These are phyloP conservation scores for Byssoonygena ceratinophila DNA, from an alignment of 2,329 filamentous ascomycete species.

Conservation along the genomic window DNA sequence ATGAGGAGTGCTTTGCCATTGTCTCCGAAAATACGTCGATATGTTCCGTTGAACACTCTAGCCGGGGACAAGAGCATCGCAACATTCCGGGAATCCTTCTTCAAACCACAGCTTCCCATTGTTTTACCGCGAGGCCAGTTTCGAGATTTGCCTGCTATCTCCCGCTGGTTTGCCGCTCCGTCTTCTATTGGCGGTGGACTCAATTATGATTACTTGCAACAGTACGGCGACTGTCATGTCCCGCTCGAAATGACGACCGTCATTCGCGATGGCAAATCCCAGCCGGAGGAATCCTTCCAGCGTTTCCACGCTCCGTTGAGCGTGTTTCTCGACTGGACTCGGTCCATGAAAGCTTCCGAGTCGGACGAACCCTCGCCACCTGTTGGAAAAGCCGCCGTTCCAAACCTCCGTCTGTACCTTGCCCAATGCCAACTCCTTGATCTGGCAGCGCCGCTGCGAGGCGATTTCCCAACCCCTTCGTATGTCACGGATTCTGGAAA, in stretches of 20 bases:
- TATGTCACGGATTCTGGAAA: constrained; percentile 54
- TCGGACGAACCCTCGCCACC: constrained; percentile 5
- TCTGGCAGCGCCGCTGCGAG: constrained; percentile 52
- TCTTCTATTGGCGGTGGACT: constrained; percentile 26
- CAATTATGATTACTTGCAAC: constrained; percentile 37
- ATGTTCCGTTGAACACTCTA: constrained; percentile 23
- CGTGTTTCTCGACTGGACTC: constrained; percentile 51
- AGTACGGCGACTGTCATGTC: constrained; percentile 42
- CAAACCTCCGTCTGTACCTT: constrained; percentile 55
- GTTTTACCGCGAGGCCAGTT: constrained; percentile 41
- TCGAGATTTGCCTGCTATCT: constrained; percentile 42
- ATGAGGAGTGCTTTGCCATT: constrained; percentile 6
- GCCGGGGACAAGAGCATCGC: constrained; percentile 28
- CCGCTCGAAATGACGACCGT: constrained; percentile 48
- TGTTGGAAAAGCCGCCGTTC: constrained; percentile 18
- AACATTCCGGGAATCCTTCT: constrained; percentile 45
- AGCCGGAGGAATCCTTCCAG: constrained; percentile 29
- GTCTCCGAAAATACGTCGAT: constrained; percentile 1
- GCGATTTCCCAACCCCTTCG: constrained; percentile 58
- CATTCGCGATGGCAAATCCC: background rate
- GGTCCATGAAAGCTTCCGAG: constrained; percentile 16
- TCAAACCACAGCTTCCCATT: constrained; percentile 44
- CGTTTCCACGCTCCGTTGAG: constrained; percentile 44
- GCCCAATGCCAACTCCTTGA: constrained; percentile 66
- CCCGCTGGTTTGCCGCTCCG: constrained; percentile 49